Percentiles rank a stretch among this genome's conserved stretches.
phyloP scores from a whole-genome alignment of 2,329 filamentous ascomycete genomes.

The Dissoconium aciculare region DNA sequence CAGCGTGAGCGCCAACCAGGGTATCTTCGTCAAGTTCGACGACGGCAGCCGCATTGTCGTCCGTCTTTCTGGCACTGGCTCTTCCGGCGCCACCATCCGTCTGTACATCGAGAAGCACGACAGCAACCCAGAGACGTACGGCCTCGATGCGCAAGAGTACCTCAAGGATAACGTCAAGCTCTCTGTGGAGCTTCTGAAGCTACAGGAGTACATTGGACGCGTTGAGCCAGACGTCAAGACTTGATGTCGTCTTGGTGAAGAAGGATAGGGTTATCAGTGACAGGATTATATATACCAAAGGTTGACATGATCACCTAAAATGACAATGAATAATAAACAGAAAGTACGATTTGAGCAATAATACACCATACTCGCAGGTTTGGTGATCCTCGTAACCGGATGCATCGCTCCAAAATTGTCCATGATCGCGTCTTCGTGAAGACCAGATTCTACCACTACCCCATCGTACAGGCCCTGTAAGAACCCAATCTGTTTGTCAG shows the following conservation, averaged over 20 bases:
- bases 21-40: constrained; percentile 85
- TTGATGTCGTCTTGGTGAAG: no score
- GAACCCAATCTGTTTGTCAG: no score
- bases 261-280: no score
- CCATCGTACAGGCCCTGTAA: no score
- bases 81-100: constrained; percentile 87
- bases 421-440: no score
- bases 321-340: no score
- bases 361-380: no score
- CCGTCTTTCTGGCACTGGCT: constrained; percentile 85
- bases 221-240: constrained; percentile 96
- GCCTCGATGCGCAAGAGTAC: constrained; percentile 79
- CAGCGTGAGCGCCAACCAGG: constrained; percentile 89
- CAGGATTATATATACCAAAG: background rate
- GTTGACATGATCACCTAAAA: background rate
- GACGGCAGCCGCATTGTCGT: constrained; percentile 92
- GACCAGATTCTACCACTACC: no score
- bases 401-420: no score
- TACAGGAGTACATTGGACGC: constrained; percentile 84
- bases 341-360: no score
- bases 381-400: no score
- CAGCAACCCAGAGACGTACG: constrained; percentile 61
- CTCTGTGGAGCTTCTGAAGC: constrained; percentile 70
- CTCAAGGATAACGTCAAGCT: constrained; percentile 78
- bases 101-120: constrained; percentile 96